Base-by-base conservation (phyloP, 139 green algal species). In the Desmodesmus armatus region DNA sequence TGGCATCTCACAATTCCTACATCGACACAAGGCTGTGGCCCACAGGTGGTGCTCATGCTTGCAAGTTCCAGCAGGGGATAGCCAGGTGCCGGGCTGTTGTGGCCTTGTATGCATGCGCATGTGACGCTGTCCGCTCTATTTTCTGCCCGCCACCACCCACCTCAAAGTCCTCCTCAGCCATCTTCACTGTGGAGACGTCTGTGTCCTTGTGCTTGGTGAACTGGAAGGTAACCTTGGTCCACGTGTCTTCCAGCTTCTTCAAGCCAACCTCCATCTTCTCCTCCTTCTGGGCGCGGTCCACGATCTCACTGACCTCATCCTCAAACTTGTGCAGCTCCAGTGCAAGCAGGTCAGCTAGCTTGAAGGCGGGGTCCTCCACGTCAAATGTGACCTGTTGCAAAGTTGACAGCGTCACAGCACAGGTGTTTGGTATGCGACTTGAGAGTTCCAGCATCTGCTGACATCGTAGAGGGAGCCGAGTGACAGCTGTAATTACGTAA, bases 301-400 rank as follows among this genome's bases (percentile, higher is more conserved):
- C 94, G 84, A 98, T 97, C 91, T 98, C 95, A 39, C 70, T 33
- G 29, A 98, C 95, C 80, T 98, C 95, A 60, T 98, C 95, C 81
- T 96, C 94, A 84, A 96, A 98, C 87, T 96, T 96, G 91, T 97
- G 94, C 80, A 98, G 92, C 91, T 97, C 88, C 69, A 97, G 90
- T 29, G 92, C 90, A 3, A 98, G 92, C 85, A 98, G 85, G 85
- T 97, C 92, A 60, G 94, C 91, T 39, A 98, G 92, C 84, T 93
- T 95, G 91, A 98, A 97, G 44, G 69, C 51, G 9, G 87, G 88
- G 72, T 94, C 89, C 39, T 79, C 86, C 3, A 94, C 87, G 40
- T 94, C 66, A 41, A 94, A 92, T 2, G 35, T 58, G 39, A 90
- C 86, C 88, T 91, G 83, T 70, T n/a, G n/a, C n/a, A n/a, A n/a